Conservation (phyloP, 306 rosid species). For the Casuarina equisetifolia region DNA sequence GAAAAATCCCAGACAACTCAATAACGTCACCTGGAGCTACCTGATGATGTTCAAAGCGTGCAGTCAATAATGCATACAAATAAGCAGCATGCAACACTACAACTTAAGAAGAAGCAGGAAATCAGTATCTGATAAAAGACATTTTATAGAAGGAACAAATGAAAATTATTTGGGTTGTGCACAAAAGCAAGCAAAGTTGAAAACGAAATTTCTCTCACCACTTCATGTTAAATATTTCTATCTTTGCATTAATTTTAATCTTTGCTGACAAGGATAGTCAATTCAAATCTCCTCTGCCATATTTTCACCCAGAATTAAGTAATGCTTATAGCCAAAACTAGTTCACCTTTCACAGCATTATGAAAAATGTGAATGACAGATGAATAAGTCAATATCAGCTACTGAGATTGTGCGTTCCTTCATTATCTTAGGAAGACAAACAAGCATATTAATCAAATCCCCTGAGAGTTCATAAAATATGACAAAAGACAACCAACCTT, state of each 20-base stretch:
- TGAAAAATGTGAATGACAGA: background rate
- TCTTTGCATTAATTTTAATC: background rate
- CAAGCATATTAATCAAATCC: background rate
- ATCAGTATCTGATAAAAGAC: background rate
- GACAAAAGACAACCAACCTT: slow-evolving; percentile 56
- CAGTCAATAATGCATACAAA: slow-evolving; percentile 10
- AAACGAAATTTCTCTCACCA: background rate
- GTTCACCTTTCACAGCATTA: background rate
- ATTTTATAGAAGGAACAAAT: slow-evolving; percentile 7
- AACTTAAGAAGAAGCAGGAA: slow-evolving; percentile 13
- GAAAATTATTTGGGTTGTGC: slow-evolving; percentile 3
- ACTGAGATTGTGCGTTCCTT: background rate
- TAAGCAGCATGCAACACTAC: slow-evolving; percentile 7
- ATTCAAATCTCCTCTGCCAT: background rate
- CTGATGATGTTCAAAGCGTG: slow-evolving; percentile 40
- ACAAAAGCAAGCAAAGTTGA: background rate
- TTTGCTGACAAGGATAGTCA: background rate
- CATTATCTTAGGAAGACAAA: background rate
- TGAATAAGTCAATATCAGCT: background rate
- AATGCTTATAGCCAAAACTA: background rate
- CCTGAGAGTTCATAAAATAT: slow-evolving; percentile 20
- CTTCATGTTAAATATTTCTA: background rate
- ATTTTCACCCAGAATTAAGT: background rate
- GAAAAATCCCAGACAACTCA: slow-evolving; percentile 94
- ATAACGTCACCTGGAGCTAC: slow-evolving; percentile 97